Percentiles rank a stretch among this genome's conserved stretches.
Evolutionary conservation across 1,139 yeast species (phyloP).

Genomic region (Hanseniaspora gamundiae): DNA sequence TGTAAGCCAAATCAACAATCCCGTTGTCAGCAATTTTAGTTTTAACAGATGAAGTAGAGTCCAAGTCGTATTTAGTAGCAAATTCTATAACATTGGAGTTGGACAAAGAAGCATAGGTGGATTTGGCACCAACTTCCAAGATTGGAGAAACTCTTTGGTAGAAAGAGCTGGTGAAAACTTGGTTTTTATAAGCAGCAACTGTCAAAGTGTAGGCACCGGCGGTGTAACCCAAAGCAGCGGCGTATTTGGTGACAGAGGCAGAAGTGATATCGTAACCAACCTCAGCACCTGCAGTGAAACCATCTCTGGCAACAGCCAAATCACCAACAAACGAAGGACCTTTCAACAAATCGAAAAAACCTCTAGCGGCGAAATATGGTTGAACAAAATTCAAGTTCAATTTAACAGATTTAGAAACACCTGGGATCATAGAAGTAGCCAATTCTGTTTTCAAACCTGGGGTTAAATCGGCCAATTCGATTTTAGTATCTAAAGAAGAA

Average conservation of each 20-base stretch:
- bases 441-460: constrained; percentile 94
- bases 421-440: constrained; percentile 80
- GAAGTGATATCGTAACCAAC: constrained; percentile 90
- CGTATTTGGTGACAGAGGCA: constrained; percentile 88
- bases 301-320: constrained; percentile 89
- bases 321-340: constrained; percentile 95
- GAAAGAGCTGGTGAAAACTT: constrained; percentile 90
- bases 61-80: constrained; percentile 90
- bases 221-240: constrained; percentile 89
- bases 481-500: constrained; percentile 83
- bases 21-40: constrained; percentile 97
- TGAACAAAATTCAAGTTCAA: constrained; percentile 86
- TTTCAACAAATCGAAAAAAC: constrained; percentile 87
- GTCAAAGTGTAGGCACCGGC: constrained; percentile 83
- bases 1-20: constrained; percentile 86
- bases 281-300: constrained; percentile 95
- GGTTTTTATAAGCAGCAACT: constrained; percentile 76
- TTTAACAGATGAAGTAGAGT: constrained; percentile 79
- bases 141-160: constrained; percentile 88
- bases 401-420: constrained; percentile 80
- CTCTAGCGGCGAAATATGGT: constrained; percentile 88
- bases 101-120: constrained; percentile 79
- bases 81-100: constrained; percentile 75
- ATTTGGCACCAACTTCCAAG: constrained; percentile 97
- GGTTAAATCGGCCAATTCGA: constrained; percentile 84